Base-by-base conservation (phyloP, 192 early-diverging fungal genomes). In the Radiomyces spectabilis region DNA sequence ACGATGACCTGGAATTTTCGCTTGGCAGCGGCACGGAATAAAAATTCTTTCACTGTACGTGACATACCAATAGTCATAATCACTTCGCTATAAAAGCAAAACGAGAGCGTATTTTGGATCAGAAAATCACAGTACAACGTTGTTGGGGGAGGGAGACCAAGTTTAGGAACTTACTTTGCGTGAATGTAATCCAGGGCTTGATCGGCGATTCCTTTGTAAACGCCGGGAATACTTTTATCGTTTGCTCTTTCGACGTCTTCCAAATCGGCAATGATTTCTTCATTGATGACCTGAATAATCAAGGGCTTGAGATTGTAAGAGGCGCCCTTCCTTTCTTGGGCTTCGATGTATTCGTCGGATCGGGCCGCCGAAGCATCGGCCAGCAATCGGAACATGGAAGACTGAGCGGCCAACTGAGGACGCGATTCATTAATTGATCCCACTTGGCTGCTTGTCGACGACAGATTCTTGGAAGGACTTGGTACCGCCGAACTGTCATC, bases 1-100 rank as follows among this genome's bases (percentile, higher is more conserved):
- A 98, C 87, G 39, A 98, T 84, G n/a, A 98, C 92, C 51, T 91
- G 86, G 71, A 98, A 94, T 61, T 87, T 87, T 63, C 89, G 81
- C 31, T 86, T 84, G 37, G 79, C 74, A 22, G 93, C 89, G 1
- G 93, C 93, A 44, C 80, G 77, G 60, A 86, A 85, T 56, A 98
- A 75, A 59, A 96, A 98, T 31, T 71, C 54, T 54, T 86, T 81
- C 13, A 95, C 93, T 3, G 92, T 91, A 40, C 65, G 73, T n/a
- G 95, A 96, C 39, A 79, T 67, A 18, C 94, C 94, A 37, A 89
- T 75, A 1, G 94, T 98, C 86, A 98, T 77, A 41, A 98, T 92
- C 33, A 98, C 88, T 66, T 98, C 95, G 62, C 91, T 93, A 64
- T 13, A 29, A 55, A 51, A 22, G 9, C 61, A 12, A 45, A 29